Percentiles rank a stretch among this genome's conserved stretches.
Conservation (phyloP, 495 filamentous ascomycete genomes). For the Xylona heveae region DNA sequence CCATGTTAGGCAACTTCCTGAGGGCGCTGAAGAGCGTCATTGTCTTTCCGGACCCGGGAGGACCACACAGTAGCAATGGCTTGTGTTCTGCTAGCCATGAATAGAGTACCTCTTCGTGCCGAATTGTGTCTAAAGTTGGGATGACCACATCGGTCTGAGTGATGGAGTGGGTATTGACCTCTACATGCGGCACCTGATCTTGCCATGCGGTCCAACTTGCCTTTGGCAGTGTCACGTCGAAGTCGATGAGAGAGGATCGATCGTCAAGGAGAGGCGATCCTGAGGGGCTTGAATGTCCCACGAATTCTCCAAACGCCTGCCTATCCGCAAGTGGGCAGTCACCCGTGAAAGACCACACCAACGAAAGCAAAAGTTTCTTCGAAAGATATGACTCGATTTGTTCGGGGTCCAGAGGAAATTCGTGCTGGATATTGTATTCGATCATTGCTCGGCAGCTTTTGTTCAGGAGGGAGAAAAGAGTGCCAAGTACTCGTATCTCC, state of each 20-base stretch:
- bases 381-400: conserved; percentile 75
- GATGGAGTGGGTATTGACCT: conserved; percentile 93
- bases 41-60: conserved; percentile 95
- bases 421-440: conserved; percentile 90
- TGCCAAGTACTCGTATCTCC: conserved; percentile 69
- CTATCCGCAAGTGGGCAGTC: conserved; percentile 82
- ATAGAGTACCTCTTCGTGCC: conserved; percentile 93
- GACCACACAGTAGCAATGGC: conserved; percentile 85
- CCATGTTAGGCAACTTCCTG: conserved; percentile 92
- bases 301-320: conserved; percentile 66
- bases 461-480: conserved; percentile 85
- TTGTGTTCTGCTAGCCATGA: conserved; percentile 99
- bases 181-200: conserved; percentile 75
- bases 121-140: conserved; percentile 86
- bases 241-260: conserved; percentile 77
- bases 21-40: conserved; percentile 98
- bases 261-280: conserved; percentile 57
- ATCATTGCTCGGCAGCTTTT: conserved; percentile 79
- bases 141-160: conserved; percentile 96
- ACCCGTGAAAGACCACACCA: conserved; percentile 87
- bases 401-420: conserved; percentile 79
- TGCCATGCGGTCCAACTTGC: conserved; percentile 88
- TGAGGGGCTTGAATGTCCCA: conserved; percentile 60
- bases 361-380: conserved; percentile 76
- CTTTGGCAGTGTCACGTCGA: conserved; percentile 66